Evolutionary conservation across 1,284 basidiomycete genomes (phyloP).

Genomic region (Fomitopsis betulina): DNA sequence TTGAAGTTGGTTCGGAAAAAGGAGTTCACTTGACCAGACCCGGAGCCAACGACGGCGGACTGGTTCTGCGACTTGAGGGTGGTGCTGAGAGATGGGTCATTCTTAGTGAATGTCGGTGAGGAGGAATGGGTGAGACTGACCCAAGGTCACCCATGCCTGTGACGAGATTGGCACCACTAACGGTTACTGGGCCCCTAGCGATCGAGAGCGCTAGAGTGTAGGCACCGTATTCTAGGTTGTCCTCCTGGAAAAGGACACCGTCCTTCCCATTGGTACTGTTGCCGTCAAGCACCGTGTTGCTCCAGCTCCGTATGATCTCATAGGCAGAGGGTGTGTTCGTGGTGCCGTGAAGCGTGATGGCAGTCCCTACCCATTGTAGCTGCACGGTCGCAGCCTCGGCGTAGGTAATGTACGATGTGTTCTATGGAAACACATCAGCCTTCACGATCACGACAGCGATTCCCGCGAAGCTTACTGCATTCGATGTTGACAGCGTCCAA

Average conservation of each 20-base stretch:
- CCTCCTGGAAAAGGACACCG: neutral
- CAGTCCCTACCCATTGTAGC: constrained; percentile 3
- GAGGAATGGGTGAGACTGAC: neutral
- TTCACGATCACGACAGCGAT: neutral
- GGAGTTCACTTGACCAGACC: neutral
- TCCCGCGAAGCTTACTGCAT: neutral
- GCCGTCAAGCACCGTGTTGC: neutral
- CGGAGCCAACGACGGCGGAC: neutral
- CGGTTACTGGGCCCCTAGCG: neutral
- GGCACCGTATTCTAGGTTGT: neutral
- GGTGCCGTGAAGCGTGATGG: neutral
- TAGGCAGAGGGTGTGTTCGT: neutral
- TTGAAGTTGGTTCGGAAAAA: neutral
- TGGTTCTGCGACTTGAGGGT: neutral
- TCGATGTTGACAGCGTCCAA: neutral
- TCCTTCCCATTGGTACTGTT: neutral
- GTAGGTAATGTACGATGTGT: neutral
- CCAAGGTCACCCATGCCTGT: neutral
- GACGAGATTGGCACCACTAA: neutral
- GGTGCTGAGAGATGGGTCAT: neutral
- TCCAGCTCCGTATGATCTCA: neutral
- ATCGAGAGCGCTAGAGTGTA: neutral
- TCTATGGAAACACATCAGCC: neutral
- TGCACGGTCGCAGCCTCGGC: neutral
- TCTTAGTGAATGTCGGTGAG: neutral